Base-by-base conservation (phyloP, 805 yeast genomes). In the Starmera quercuum region DNA sequence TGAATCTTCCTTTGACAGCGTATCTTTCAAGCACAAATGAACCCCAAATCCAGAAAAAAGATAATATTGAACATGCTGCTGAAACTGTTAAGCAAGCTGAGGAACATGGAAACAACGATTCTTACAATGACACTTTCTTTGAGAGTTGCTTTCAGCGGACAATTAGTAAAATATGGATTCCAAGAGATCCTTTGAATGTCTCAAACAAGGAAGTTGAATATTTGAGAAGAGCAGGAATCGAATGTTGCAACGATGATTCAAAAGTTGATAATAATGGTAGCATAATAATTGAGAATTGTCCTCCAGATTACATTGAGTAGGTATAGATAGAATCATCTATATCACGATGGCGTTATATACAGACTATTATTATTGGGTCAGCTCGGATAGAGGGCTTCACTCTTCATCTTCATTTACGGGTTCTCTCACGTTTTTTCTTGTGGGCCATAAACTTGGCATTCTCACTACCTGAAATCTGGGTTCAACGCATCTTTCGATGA, bases 371-470 rank as follows among this genome's bases (percentile, higher is more conserved):
- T n/a, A n/a, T n/a, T n/a, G n/a, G n/a, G n/a, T n/a, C n/a, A n/a
- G n/a, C n/a, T n/a, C n/a, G n/a, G n/a, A n/a, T n/a, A n/a, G n/a
- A n/a, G n/a, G n/a, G n/a, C n/a, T n/a, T n/a, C n/a, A n/a, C n/a
- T n/a, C n/a, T n/a, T n/a, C n/a, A n/a, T n/a, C n/a, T n/a, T n/a
- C n/a, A n/a, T n/a, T n/a, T n/a, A 23, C 26, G 26, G 59, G 53
- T 22, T 70, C 68, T 45, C 78, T 64, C 2, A 75, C 73, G 39
- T 70, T 73, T 44, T 71, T 73, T 41, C 71, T 69, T 43, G 77
- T 58, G 17, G 95, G 94, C 96, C 96, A 87, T 51, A 88, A 60
- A 31, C 85, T 80, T 4, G 97, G 98, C 21, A 92, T 58, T 47
- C 71, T 71, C 20, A 92, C 76, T 31, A 85, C 81, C 54, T 88